Base-by-base conservation (phyloP, 2,329 filamentous ascomycete species). In the Neofusicoccum sp. region DNA sequence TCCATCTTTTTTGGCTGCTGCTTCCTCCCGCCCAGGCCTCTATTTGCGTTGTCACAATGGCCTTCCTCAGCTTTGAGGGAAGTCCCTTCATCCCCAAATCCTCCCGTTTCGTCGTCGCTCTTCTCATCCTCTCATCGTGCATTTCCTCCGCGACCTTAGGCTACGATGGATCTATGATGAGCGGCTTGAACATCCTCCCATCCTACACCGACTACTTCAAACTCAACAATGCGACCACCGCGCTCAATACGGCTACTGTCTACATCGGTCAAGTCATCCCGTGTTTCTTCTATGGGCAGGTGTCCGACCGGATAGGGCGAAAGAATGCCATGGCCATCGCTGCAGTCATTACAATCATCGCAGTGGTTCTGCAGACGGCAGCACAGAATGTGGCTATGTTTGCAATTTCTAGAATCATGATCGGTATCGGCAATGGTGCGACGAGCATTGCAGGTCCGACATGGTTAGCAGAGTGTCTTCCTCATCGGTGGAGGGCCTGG, bases 121-220 rank as follows among this genome's bases (percentile, higher is more conserved):
- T 56, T 3, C 51, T 56, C 9, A 24, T 56, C 6, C 28, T 56
- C 12, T 43, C 38, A 8, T 56, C 51, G 0, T 56, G 51, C 51
- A 56, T 56, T 28, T 56, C 51, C 7, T 56, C 51, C 14, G 51
- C 51, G 28, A 56, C 51, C n/a, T 38, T 56, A 3, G 51, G 69
- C 65, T 34, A 73, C 71, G 49, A 76, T 79, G 77, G 78, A 2
- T 82, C 79, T 2, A 81, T 85, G 73, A 74, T 84, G 70, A 84
- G 85, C 62, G 82, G 81, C 0, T 75, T 86, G 26, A 82, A 84
- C 61, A 85, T 86, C 61, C 68, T 86, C 14, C 82, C 82, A 0
- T 79, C 78, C 0, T 86, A 85, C 67, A 79, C 76, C 0, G 75
- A 83, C 38, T 86, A 85, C 67, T 86, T 86, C 71, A 65, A 77